Percentiles rank a stretch among this genome's conserved stretches.
phyloP scores from a whole-genome alignment of 768 basidiomycete species.

The Termitomyces sp. region DNA sequence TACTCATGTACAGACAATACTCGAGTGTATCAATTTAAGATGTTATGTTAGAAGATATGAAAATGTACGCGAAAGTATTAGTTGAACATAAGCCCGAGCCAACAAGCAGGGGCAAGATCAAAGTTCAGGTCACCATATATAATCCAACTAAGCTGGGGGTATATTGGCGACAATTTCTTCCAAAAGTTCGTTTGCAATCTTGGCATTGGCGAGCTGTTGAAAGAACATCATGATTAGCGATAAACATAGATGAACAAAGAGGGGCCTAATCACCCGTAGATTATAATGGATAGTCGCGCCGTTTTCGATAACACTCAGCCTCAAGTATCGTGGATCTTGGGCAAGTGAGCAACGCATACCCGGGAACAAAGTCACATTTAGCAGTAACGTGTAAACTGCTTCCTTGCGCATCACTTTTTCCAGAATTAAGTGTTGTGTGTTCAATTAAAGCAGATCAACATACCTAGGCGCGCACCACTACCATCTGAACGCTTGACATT shows the following conservation, averaged over 20 bases:
- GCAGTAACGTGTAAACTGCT: conserved; percentile 67
- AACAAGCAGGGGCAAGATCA: neutral
- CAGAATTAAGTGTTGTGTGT: neutral
- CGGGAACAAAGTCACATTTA: conserved; percentile 72
- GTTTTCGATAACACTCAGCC: conserved; percentile 68
- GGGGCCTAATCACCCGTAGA: conserved; percentile 50
- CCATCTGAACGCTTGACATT: conserved; percentile 65
- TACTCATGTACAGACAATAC: conserved; percentile 6
- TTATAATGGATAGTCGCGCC: conserved; percentile 66
- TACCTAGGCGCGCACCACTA: conserved; percentile 65
- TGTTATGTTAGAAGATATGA: neutral
- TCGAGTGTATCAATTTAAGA: neutral
- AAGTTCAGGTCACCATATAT: neutral
- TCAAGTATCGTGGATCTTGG: conserved; percentile 75
- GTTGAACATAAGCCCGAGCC: conserved; percentile 8
- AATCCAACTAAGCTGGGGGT: conserved; percentile 25
- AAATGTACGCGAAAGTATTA: conserved; percentile 10
- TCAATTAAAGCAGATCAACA: conserved; percentile 15
- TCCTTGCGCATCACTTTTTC: conserved; percentile 79
- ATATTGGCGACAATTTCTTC: conserved; percentile 50
- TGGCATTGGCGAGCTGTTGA: conserved; percentile 57
- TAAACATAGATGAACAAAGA: conserved; percentile 2
- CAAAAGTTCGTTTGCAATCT: conserved; percentile 65
- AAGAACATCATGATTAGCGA: conserved; percentile 2
- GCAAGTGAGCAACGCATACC: conserved; percentile 73